Evolutionary conservation across 192 early-diverging fungal species (phyloP).

Genomic region (Spizellomyces sp.): DNA sequence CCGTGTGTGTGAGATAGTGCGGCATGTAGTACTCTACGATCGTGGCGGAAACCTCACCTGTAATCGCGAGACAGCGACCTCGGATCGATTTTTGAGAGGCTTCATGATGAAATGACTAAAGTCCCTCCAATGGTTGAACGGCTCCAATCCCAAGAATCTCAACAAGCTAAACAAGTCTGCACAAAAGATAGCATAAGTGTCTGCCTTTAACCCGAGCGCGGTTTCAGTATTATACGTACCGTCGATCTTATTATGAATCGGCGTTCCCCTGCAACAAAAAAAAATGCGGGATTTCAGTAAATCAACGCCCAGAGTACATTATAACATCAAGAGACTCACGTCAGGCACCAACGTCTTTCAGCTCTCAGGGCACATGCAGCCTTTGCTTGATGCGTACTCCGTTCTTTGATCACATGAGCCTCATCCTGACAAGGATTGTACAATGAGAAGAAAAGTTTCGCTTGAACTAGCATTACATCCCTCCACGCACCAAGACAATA

Average conservation of each 20-base stretch:
- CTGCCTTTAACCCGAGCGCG: no score
- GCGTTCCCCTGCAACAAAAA: slow-evolving; percentile 17
- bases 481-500: slow-evolving; percentile 60
- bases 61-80: slow-evolving; percentile 38
- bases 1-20: neutral
- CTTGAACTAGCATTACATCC: slow-evolving; percentile 5
- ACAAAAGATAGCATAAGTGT: no score
- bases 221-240: neutral
- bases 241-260: slow-evolving; percentile 38
- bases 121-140: slow-evolving; percentile 49
- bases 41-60: slow-evolving; percentile 33
- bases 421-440: slow-evolving; percentile 60
- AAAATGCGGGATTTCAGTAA: no score
- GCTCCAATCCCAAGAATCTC: slow-evolving; percentile 75
- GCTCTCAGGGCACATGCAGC: slow-evolving; percentile 72
- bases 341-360: slow-evolving; percentile 82
- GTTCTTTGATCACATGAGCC: slow-evolving; percentile 90
- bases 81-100: slow-evolving; percentile 22
- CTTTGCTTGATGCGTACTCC: slow-evolving; percentile 71
- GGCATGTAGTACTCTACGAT: neutral
- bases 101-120: slow-evolving; percentile 45
- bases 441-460: neutral
- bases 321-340: slow-evolving; percentile 20
- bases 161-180: slow-evolving; percentile 81
- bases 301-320: no score